Evolutionary conservation across 176 grass and related monocot genomes (phyloP), one percentile per base, ranked within the genome.

Genomic region (Carex kokanica): DNA sequence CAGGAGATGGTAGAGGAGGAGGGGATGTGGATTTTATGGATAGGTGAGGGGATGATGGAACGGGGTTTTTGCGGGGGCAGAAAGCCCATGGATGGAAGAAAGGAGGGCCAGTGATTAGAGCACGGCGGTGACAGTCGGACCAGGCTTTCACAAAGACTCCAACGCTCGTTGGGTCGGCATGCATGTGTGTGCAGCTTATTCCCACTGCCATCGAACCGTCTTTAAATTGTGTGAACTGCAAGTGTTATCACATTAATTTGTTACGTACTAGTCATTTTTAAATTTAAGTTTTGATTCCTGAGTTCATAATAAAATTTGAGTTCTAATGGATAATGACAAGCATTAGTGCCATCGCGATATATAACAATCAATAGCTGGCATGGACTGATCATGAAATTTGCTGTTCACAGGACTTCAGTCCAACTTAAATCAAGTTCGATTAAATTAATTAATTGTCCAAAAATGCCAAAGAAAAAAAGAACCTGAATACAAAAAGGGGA

Each of bases 401-500:
- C 15, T 68, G 31, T 38, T 1, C 14, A 5, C 27, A 67, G 5
- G 65, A 40, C 32, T 8, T 15, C 2, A 41, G 31, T 34, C 2
- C 17, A 68, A 69, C 34, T 2, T n/a, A 11, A n/a, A 70, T 70
- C 2, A 8, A 8, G 58, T 60, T 60, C 5, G 18, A 17, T 57
- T 5, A 57, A 57, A 57, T n/a, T 18, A 57, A 18, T 57, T 59
- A 57, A 18, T 57, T 59, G 56, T 59, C 17, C 16, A 61, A 61
- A 61, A 61, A 61, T 61, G 55, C 32, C 7, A 34, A 78, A 78
- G 15, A 27, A 55, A 78, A 79, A 79, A 3, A 43, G 7, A 47
- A 97, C 92, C 95, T 98, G 90, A 18, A 98, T 55, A 88, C 89
- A 98, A 86, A 81, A 98, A 11, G 95, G 90, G 6, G 95, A 94